Base-by-base conservation (phyloP, 2,329 filamentous ascomycete genomes). In the Sporothrix inflata region DNA sequence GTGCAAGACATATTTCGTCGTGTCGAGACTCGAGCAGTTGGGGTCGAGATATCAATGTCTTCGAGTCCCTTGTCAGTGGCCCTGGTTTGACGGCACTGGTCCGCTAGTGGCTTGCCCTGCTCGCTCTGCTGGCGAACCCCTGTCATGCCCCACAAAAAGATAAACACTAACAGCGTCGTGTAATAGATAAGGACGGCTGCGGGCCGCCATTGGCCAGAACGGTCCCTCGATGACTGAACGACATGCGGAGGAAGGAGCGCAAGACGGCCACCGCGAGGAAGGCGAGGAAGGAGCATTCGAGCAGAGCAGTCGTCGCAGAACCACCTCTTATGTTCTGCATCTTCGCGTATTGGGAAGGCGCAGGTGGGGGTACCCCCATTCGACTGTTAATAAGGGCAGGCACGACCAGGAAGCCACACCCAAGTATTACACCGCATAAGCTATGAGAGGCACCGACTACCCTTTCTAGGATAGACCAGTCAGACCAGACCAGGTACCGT, bases 151-250 rank as follows among this genome's bases (percentile, higher is more conserved):
- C 65, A 67, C 24, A 55, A 60, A 69, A 34, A 53, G 66, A 72
- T 72, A 66, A 69, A 34, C 55, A 73, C 70, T 74, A 75, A 75
- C 61, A 73, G 21, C 57, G 53, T 71, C 40, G 63, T 74, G 74
- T 75, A 73, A 75, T 67, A 75, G 74, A 75, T 75, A 75, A 75
- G 74, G 63, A 47, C 61, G 42, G 70, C 57, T 40, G 45, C 71
- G 49, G 71, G 68, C 70, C 71, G 60, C 30, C 42, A 75, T 75
- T 75, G 74, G 74, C 73, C 45, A 72, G 67, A 47, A 38, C 30
- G 5, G 42, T 16, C 30, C 16, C 21, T 27, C 45, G 47, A 53
- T 30, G 16, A 51, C 7, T 7, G 49, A 55, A 3, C 51, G 49
- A 69, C 7, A 60, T 30, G 67, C n/a, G 51, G 67, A 57, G 67